A percentile compares a stretch with the other conserved stretches of the same genome.
These are phyloP conservation scores for Mycena metata DNA, from an alignment of 768 basidiomycete species.

Conservation along the genomic window DNA sequence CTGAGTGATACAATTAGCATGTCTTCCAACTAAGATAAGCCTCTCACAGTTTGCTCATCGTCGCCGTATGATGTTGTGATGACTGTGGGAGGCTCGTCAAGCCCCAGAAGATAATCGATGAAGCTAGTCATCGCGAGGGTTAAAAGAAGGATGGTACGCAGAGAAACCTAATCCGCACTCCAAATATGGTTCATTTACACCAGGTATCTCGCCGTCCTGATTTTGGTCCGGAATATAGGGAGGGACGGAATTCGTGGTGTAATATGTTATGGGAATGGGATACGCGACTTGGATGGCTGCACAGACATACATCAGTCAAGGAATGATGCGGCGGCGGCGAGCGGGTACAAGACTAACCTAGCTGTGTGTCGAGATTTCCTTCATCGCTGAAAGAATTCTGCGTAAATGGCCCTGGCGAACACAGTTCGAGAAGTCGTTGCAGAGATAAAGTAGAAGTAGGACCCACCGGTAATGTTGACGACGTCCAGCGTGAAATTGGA, in stretches of 20 bases:
- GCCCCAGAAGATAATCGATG: constrained; percentile 51
- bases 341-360: constrained; percentile 56
- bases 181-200: constrained; percentile 58
- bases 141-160: neutral
- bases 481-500: constrained; percentile 56
- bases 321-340: constrained; percentile 50
- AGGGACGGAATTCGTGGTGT: constrained; percentile 58
- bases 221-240: constrained; percentile 55
- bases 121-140: constrained; percentile 39
- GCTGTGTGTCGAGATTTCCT: constrained; percentile 61
- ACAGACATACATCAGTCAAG: constrained; percentile 41
- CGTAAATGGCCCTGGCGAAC: constrained; percentile 23
- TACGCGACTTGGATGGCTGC: constrained; percentile 58
- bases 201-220: constrained; percentile 36
- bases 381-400: constrained; percentile 1
- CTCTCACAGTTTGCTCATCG: constrained; percentile 40
- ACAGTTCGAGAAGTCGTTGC: neutral
- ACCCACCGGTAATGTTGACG: constrained; percentile 51
- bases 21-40: neutral
- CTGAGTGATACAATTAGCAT: neutral
- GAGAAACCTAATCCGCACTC: constrained; percentile 41
- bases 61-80: constrained; percentile 58
- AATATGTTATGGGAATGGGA: constrained; percentile 60
- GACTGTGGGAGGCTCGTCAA: constrained; percentile 52
- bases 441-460: neutral